These are phyloP conservation scores for Goffeauzyma gilvescens DNA, from an alignment of 768 basidiomycete species.

Conservation along the genomic window DNA sequence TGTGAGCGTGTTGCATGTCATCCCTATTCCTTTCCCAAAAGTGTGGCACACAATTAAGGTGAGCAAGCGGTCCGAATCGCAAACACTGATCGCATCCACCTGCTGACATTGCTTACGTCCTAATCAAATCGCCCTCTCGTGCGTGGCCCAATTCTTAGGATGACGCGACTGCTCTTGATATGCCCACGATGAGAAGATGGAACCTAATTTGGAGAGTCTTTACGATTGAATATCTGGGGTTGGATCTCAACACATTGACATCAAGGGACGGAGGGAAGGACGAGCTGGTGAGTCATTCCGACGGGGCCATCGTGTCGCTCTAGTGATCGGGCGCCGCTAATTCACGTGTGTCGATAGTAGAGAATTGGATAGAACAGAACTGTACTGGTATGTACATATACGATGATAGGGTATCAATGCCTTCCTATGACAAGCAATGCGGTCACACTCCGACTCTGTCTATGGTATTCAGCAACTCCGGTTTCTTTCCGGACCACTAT, in stretches of 20 bases:
- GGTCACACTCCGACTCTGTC: no score
- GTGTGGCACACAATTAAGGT: constrained; percentile 76
- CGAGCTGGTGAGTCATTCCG: no score
- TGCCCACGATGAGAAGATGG: constrained; percentile 75
- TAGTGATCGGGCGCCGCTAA: no score
- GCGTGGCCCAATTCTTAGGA: constrained; percentile 41
- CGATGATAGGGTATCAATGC: no score
- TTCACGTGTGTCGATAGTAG: no score
- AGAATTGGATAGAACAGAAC: no score
- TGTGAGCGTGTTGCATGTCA: constrained; percentile 75
- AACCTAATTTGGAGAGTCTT: constrained; percentile 72
- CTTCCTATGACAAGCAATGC: no score
- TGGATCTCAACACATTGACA: constrained; percentile 12
- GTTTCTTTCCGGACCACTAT: no score
- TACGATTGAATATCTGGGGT: constrained; percentile 67
- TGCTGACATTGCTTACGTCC: not conserved
- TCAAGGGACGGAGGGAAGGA: not conserved
- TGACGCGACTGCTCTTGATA: constrained; percentile 65
- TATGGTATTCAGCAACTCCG: no score
- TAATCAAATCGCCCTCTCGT: not conserved
- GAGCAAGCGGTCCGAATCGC: constrained; percentile 19
- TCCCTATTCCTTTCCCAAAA: constrained; percentile 65
- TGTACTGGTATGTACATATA: no score
- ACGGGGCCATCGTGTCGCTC: no score
- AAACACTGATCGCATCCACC: not conserved